Base-by-base conservation (phyloP, 495 filamentous ascomycete species). In the Peziza echinospora region DNA sequence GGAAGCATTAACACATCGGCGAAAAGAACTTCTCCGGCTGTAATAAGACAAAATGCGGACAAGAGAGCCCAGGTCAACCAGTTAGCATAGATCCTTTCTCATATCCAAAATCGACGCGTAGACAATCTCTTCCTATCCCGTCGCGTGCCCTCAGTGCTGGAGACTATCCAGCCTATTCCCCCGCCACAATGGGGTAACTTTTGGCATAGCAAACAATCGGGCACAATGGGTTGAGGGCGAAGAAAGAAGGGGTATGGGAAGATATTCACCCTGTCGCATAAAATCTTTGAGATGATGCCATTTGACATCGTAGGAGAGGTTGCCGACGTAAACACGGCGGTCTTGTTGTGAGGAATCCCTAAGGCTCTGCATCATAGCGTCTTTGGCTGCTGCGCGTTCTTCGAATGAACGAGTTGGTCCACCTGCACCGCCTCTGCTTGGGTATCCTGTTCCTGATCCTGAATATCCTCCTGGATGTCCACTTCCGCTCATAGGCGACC, bases 261-360 rank as follows among this genome's bases (percentile, higher is more conserved):
- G 43, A n/a, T 52, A 71, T 80, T 69, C 65, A 96, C 89, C 89
- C 76, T 93, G 81, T 74, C 89, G 77, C 89, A 97, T 97, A 64
- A 96, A 96, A 69, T 97, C 89, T 70, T 97, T 97, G 39, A 97
- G 73, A 58, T 93, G 87, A 70, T 93, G 86, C 91, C 91, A 97
- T 67, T 97, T 97, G 56, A 97, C 89, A 73, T 97, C 89, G 67
- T 97, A 97, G 37, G 84, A 85, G 52, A 97, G 71, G 58, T 97
- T 97, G 66, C 89, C 89, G 61, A 97, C 91, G 67, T 97, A 97
- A 75, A 97, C 89, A 37, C 87, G 84, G 56, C 89, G 87, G 70
- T 96, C 89, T 66, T 96, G 89, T 63, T 94, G 89, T 53, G 89
- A 96, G 13, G 80, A 78, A 54, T 94, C 89, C 56, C 84, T 76